Percentiles rank a stretch among this genome's conserved stretches.
These are phyloP conservation scores for Aspergillus sp. DNA, from an alignment of 2,329 filamentous ascomycete genomes.

Conservation along the genomic window DNA sequence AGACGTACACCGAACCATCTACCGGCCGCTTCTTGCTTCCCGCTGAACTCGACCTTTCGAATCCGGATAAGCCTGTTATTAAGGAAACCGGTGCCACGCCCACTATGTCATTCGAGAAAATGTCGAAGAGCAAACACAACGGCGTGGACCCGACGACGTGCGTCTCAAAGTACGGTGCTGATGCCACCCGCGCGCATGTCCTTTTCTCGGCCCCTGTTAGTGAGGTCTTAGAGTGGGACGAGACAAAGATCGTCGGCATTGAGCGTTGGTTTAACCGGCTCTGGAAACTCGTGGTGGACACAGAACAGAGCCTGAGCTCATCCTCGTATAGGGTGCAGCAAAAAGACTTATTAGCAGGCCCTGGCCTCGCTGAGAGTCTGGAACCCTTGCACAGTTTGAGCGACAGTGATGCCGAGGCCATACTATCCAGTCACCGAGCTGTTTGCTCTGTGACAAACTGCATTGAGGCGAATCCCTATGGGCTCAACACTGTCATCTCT, in stretches of 20 bases:
- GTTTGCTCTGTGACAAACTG: conserved; percentile 67
- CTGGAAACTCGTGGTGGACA: conserved; percentile 55
- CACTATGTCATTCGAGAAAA: conserved; percentile 76
- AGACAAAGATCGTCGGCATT: conserved; percentile 75
- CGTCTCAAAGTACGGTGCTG: conserved; percentile 74
- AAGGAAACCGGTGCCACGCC: conserved; percentile 59
- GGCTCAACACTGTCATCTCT: conserved; percentile 80
- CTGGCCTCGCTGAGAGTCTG: conserved; percentile 26
- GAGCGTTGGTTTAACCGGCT: conserved; percentile 76
- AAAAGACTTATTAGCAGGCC: conserved; percentile 18
- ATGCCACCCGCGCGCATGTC: conserved; percentile 81
- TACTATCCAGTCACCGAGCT: conserved; percentile 67
- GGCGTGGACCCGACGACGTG: conserved; percentile 77
- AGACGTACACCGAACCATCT: conserved; percentile 72
- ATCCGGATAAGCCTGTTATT: conserved; percentile 60
- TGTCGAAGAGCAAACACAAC: conserved; percentile 94
- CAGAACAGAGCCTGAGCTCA: conserved; percentile 25
- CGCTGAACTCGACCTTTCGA: conserved; percentile 67
- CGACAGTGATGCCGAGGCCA: conserved; percentile 48
- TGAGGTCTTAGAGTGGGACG: conserved; percentile 86
- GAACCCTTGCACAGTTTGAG: conserved; percentile 31
- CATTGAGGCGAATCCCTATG: conserved; percentile 68
- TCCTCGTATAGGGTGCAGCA: conserved; percentile 23
- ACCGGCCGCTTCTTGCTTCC: conserved; percentile 76
- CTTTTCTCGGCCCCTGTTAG: conserved; percentile 83